Evolutionary conservation across 257 asterid species (phyloP), one percentile per base, ranked within the genome.

Genomic region (Striga asiatica): DNA sequence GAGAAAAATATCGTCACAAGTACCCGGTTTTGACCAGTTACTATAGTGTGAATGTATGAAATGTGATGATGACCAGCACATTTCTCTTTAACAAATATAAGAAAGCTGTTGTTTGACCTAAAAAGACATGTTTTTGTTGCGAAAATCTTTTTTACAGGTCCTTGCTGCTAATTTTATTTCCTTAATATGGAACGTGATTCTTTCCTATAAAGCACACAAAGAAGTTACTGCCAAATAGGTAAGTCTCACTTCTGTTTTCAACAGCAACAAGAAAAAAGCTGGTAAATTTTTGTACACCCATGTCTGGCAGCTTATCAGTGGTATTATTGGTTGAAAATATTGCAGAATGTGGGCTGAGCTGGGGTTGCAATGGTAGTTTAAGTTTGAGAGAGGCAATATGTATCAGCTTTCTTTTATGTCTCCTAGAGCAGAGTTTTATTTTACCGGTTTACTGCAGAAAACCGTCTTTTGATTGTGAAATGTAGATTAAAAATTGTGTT

Each of bases 161-260:
- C 94, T 88, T 69, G 97, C 92, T 24, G 91, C 95, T 32, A 88
- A 88, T 70, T 78, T 79, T 58, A 69, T 88, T 4, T 72, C 97
- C 50, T 55, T 88, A 42, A 37, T 78, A 53, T 88, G 97, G 97
- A 88, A 88, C 18, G 88, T 84, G 38, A 84, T 85, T 58, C 83
- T 89, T 48, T 89, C 94, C 6, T 85, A 85, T 65, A 85, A 89
- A 77, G 95, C 95, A 60, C 95, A 89, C 76, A 83, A 77, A 74
- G 82, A 81, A 66, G 82, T 85, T 66, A 37, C 76, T 29, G 75
- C 66, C 13, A 78, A 79, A 76, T 82, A 85, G 89, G 82, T 75
- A 70, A 55, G 17, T 16, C 27, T 42, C 42, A 54, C 48, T 41
- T 14, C 1, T 37, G 16, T 37, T 37, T 37, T n/a, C n/a, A n/a